Percentiles rank a stretch among this genome's conserved stretches.
Evolutionary conservation across 768 basidiomycete genomes (phyloP).

Genomic region (Daedalea quercina): DNA sequence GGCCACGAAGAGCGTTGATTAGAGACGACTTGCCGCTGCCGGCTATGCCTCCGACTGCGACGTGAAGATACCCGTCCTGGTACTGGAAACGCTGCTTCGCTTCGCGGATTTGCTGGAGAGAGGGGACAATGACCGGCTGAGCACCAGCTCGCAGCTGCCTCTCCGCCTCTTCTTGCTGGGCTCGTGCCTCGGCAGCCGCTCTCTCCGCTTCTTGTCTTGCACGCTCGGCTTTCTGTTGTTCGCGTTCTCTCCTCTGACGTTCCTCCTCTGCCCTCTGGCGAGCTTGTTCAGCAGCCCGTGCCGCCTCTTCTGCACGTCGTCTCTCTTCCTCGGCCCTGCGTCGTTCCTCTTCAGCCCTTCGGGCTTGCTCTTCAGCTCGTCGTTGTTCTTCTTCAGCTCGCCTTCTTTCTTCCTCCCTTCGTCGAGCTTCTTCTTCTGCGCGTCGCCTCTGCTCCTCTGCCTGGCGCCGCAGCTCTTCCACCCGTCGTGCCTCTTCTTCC

Average conservation of each 20-base stretch:
- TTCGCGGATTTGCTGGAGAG: not conserved
- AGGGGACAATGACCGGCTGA: not conserved
- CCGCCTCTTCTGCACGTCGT: not conserved
- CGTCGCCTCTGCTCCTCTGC: not conserved
- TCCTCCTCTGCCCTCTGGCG: not conserved
- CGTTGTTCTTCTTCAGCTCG: not conserved
- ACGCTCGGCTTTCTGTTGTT: not conserved
- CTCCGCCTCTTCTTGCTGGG: not conserved
- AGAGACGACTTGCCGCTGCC: conserved; percentile 4
- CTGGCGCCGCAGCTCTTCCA: not conserved
- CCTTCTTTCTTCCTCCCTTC: not conserved
- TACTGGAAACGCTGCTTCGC: not conserved
- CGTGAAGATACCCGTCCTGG: not conserved
- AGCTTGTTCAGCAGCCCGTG: not conserved
- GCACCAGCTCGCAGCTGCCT: not conserved
- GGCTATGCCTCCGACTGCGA: conserved; percentile 1
- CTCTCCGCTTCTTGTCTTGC: not conserved
- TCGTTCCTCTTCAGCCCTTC: not conserved
- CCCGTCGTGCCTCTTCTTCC: not conserved
- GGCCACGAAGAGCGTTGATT: not conserved
- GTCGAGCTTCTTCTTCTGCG: not conserved
- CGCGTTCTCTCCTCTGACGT: not conserved
- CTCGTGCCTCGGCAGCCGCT: not conserved
- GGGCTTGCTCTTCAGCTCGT: not conserved
- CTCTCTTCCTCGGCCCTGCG: not conserved